These are phyloP conservation scores for Stellera chamaejasme DNA, from an alignment of 345 rosid genomes.

Conservation along the genomic window DNA sequence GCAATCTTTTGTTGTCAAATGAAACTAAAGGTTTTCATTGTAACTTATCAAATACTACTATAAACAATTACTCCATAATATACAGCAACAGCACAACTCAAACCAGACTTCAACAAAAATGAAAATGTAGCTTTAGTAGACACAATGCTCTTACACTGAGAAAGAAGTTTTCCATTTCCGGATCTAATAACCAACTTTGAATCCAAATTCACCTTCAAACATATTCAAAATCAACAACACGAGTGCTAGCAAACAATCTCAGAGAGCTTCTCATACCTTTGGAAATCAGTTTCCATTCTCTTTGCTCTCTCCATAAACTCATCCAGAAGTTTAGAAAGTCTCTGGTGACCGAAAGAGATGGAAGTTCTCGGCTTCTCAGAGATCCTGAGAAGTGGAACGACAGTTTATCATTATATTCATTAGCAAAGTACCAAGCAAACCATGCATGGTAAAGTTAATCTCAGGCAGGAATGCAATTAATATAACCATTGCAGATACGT, in stretches of 20 bases:
- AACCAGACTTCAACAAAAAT: background rate
- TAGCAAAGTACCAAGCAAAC: too few species aligned
- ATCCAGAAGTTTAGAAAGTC: slow-evolving; percentile 28
- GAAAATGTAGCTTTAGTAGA: background rate
- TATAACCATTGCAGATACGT: background rate
- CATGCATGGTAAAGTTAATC: too few species aligned
- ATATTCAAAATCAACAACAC: background rate
- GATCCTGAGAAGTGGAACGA: slow-evolving; percentile 17
- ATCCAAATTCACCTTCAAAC: background rate
- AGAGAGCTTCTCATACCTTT: slow-evolving; percentile 33
- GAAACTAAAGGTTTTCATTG: background rate
- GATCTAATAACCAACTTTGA: background rate
- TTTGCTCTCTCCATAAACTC: slow-evolving; percentile 35
- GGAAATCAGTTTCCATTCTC: slow-evolving; percentile 40
- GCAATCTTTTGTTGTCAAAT: background rate
- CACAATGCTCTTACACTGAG: background rate
- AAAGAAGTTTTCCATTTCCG: background rate
- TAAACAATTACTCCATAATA: background rate
- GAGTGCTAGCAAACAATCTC: background rate
- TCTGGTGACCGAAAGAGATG: slow-evolving; percentile 15
- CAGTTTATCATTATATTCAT: too few species aligned
- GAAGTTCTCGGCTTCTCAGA: slow-evolving; percentile 23
- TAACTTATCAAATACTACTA: background rate
- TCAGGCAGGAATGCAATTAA: too few species aligned
- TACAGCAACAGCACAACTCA: background rate